Evolutionary conservation across 257 asterid genomes (phyloP).

Genomic region (Lantana camara): DNA sequence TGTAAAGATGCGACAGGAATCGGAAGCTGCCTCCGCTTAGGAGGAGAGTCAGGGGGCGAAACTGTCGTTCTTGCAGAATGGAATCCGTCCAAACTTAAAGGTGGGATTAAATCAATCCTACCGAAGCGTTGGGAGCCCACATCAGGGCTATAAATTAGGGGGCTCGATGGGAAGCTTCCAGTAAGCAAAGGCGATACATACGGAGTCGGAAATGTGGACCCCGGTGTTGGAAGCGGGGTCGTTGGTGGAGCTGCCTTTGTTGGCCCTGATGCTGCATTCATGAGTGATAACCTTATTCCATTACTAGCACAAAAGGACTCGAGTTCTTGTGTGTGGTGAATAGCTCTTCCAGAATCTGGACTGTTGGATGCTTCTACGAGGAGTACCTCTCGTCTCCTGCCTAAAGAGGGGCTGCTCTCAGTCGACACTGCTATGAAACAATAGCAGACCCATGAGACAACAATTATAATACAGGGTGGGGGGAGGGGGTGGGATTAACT

Average conservation of each 20-base stretch:
- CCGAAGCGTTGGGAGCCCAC: constrained; percentile 68
- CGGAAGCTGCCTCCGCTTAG: constrained; percentile 69
- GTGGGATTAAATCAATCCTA: constrained; percentile 88
- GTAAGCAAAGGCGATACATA: constrained; percentile 91
- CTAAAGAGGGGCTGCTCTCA: constrained; percentile 73
- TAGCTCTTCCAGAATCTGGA: constrained; percentile 92
- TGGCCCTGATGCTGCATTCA: constrained; percentile 55
- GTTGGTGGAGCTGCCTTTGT: constrained; percentile 40
- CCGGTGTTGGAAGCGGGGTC: constrained; percentile 22
- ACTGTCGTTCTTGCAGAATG: constrained; percentile 64
- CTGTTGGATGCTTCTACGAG: constrained; percentile 93
- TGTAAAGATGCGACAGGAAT: constrained; percentile 63
- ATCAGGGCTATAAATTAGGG: constrained; percentile 83
- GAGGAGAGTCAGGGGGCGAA: constrained; percentile 88
- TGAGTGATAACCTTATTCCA: constrained; percentile 66
- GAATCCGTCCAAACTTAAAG: constrained; percentile 85
- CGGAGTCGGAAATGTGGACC: constrained; percentile 71
- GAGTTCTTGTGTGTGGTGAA: constrained; percentile 84
- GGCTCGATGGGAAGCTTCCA: constrained; percentile 94
- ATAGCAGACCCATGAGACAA: constrained; percentile 3
- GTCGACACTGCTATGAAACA: constrained; percentile 39
- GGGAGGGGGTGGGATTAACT: too few species aligned
- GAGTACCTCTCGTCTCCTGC: constrained; percentile 92
- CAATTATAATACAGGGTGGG: too few species aligned
- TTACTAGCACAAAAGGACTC: constrained; percentile 76